Percentiles rank a stretch among this genome's conserved stretches.
Evolutionary conservation across 73 alveolate genomes (phyloP).

Genomic region (Paramecium octaurelia): DNA sequence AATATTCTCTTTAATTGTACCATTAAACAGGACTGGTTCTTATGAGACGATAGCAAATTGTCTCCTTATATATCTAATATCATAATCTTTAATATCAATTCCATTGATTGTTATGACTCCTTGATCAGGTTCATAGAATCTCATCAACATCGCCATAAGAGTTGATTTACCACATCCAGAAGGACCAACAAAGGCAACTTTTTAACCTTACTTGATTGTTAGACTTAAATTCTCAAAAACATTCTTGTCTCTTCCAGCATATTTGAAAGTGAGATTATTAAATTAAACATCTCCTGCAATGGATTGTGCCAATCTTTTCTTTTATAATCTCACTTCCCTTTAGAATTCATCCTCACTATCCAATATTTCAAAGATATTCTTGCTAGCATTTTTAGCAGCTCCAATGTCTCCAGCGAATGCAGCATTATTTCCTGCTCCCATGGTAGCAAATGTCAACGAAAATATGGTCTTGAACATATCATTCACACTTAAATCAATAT

Average conservation of each 20-base stretch:
- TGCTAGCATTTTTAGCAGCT: constrained; percentile 72
- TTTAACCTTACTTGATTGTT: constrained; percentile 74
- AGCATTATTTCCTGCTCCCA: constrained; percentile 79
- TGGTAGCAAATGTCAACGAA: constrained; percentile 80
- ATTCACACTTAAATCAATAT: constrained; percentile 62
- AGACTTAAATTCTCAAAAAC: constrained; percentile 66
- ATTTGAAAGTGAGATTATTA: constrained; percentile 84
- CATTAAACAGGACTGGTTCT: constrained; percentile 89
- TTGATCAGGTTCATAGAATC: constrained; percentile 86
- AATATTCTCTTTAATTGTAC: constrained; percentile 78
- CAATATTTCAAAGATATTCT: constrained; percentile 50
- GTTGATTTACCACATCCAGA: constrained; percentile 97
- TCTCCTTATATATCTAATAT: constrained; percentile 70
- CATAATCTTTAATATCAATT: constrained; percentile 63
- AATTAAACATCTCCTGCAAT: constrained; percentile 86
- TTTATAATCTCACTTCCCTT: not conserved
- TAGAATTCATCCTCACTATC: constrained; percentile 51
- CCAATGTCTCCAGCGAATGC: constrained; percentile 75
- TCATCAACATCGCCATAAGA: constrained; percentile 82
- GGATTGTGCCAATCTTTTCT: not conserved
- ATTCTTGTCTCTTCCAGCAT: constrained; percentile 73
- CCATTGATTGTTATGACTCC: constrained; percentile 85
- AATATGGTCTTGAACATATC: constrained; percentile 74
- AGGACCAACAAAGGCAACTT: constrained; percentile 87
- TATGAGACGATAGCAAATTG: constrained; percentile 88